A percentile compares a stretch with the other conserved stretches of the same genome.
Evolutionary conservation across 2,329 filamentous ascomycete genomes (phyloP).

Genomic region (Chrysosporium keratinophilum): DNA sequence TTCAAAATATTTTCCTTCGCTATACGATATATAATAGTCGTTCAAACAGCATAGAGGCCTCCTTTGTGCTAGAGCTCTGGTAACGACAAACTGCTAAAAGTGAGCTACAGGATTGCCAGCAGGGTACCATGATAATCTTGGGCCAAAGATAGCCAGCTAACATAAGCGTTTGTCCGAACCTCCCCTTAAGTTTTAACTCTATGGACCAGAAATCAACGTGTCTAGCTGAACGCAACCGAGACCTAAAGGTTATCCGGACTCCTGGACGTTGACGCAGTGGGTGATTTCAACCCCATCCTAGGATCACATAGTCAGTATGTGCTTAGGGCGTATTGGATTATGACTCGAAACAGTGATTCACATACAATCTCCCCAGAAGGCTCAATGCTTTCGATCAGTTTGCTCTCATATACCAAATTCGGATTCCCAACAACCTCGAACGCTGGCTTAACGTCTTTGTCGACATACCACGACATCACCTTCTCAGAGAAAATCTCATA

Average conservation of each 20-base stretch:
- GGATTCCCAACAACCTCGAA: constrained; percentile 46
- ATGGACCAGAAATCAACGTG: constrained; percentile 40
- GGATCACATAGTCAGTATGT: constrained; percentile 18
- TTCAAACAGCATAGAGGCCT: too few species aligned
- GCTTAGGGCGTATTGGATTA: neutral
- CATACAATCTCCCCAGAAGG: constrained; percentile 55
- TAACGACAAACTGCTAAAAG: too few species aligned
- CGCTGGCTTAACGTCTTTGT: constrained; percentile 18
- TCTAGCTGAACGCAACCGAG: constrained; percentile 31
- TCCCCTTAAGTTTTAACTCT: too few species aligned
- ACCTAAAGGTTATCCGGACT: neutral
- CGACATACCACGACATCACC: constrained; percentile 21
- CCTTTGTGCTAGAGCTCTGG: too few species aligned
- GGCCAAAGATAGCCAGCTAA: too few species aligned
- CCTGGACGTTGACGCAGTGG: constrained; percentile 41
- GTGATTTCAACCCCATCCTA: constrained; percentile 58
- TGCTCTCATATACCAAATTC: constrained; percentile 55
- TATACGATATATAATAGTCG: too few species aligned
- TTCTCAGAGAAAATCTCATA: constrained; percentile 20
- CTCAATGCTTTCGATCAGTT: constrained; percentile 54
- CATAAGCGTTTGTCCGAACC: constrained; percentile 53
- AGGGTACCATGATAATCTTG: too few species aligned
- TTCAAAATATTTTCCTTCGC: too few species aligned
- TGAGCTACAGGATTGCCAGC: too few species aligned
- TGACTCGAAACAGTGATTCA: constrained; percentile 12